Evolutionary conservation across 2,329 filamentous ascomycete species (phyloP).

Genomic region (Aspergillus puulaauensis): DNA sequence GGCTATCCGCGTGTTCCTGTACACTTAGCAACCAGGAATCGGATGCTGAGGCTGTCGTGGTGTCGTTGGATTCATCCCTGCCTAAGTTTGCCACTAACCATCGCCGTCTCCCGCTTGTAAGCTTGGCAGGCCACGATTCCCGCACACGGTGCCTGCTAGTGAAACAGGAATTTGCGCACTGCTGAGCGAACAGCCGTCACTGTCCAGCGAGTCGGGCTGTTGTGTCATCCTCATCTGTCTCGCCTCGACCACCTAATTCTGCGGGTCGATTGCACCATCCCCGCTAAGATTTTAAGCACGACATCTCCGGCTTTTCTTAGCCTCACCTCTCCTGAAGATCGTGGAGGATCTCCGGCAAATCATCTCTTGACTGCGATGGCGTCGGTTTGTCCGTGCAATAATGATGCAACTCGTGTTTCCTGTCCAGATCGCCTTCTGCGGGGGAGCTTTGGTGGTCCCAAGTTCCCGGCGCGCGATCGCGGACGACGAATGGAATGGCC

Average conservation of each 20-base stretch:
- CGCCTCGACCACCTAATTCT: constrained; percentile 2
- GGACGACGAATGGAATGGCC: too few species aligned
- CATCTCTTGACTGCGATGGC: not conserved
- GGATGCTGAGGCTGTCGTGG: not conserved
- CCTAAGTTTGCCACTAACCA: constrained; percentile 5
- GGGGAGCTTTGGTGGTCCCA: too few species aligned
- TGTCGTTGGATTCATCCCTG: constrained; percentile 1
- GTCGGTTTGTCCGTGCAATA: not conserved
- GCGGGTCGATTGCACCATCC: constrained; percentile 23
- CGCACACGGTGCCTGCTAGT: too few species aligned
- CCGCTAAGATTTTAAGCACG: constrained; percentile 12
- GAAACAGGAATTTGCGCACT: too few species aligned
- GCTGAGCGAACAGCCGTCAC: too few species aligned
- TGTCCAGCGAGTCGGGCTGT: too few species aligned
- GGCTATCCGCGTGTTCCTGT: not conserved
- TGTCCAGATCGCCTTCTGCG: not conserved
- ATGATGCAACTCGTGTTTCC: not conserved
- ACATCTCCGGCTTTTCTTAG: constrained; percentile 6
- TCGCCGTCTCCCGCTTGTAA: not conserved
- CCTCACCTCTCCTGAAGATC: constrained; percentile 12
- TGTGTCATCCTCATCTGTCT: too few species aligned
- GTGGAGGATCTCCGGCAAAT: constrained; percentile 6
- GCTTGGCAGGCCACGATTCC: not conserved
- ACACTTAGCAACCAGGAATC: not conserved
- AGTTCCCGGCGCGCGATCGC: too few species aligned